Conservation (phyloP, 495 filamentous ascomycete species). For the Xylaria grammica region DNA sequence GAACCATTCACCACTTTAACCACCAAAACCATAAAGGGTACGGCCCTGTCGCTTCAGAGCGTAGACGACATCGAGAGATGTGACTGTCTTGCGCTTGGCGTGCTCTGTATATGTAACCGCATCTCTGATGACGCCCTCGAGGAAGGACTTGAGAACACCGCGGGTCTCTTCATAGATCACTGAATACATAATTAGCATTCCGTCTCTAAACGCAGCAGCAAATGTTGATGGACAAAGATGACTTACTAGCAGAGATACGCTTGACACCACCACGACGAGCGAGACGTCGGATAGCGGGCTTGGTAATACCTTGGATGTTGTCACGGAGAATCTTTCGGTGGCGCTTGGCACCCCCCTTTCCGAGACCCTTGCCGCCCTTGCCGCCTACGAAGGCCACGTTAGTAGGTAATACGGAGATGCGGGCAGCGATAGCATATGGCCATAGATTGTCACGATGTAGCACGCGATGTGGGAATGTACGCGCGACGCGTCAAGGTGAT, state of each 20-base stretch:
- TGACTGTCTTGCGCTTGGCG: conserved; percentile 98
- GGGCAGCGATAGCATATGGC: background rate
- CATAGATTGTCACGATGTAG: conserved; percentile 20
- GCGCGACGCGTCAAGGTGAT: conserved; percentile 32
- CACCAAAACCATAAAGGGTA: conserved; percentile 98
- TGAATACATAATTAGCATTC: conserved; percentile 85
- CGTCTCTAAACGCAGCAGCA: conserved; percentile 2
- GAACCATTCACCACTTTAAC: conserved; percentile 58
- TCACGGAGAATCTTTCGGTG: conserved; percentile 99
- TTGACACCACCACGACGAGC: conserved; percentile 99
- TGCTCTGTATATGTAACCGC: conserved; percentile 98
- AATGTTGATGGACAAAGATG: background rate
- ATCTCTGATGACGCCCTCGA: conserved; percentile 99
- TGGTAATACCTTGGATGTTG: conserved; percentile 99
- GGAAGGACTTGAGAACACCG: conserved; percentile 99
- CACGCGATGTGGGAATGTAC: conserved; percentile 5
- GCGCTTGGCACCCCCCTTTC: conserved; percentile 86
- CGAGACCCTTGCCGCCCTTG: conserved; percentile 97
- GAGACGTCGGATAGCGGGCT: conserved; percentile 99
- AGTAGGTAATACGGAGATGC: conserved; percentile 36
- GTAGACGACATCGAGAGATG: conserved; percentile 93
- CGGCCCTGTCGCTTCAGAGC: conserved; percentile 94
- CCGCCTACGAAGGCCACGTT: conserved; percentile 75
- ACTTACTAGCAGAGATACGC: conserved; percentile 97
- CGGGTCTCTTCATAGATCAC: conserved; percentile 99